Conservation (phyloP, 2,329 filamentous ascomycete genomes). For the Diplodia scrobiculata region DNA sequence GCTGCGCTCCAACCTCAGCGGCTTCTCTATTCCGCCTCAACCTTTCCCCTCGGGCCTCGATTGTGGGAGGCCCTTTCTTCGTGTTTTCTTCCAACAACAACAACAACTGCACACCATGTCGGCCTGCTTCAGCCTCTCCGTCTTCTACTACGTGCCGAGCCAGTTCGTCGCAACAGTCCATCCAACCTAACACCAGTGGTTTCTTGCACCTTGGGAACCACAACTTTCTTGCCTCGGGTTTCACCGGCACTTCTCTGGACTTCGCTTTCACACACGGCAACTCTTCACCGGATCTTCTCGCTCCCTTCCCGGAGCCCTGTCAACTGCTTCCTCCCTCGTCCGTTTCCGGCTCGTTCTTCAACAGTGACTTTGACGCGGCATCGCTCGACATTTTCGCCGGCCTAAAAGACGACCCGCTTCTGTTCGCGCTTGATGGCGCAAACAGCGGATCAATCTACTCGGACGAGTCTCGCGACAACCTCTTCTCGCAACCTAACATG, state of each 20-base stretch:
- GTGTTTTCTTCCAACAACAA: slow-evolving; percentile 1
- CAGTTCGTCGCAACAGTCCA: neutral
- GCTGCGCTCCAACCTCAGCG: neutral
- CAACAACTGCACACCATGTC: slow-evolving; percentile 1
- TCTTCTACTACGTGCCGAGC: neutral
- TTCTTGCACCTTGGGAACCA: slow-evolving; percentile 3
- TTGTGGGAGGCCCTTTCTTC: slow-evolving; percentile 17
- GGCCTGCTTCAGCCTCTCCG: neutral
- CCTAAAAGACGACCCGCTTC: neutral
- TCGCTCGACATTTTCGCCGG: neutral
- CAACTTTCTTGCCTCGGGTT: neutral
- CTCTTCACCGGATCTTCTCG: slow-evolving; percentile 13
- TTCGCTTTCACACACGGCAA: slow-evolving; percentile 15
- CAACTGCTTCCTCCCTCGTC: slow-evolving; percentile 1
- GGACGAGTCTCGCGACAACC: neutral
- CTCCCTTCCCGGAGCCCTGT: slow-evolving; percentile 2
- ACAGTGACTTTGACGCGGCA: neutral
- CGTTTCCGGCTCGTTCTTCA: neutral
- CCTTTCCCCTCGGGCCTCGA: slow-evolving; percentile 10
- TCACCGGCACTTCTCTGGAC: slow-evolving; percentile 8
- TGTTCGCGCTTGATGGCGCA: slow-evolving; percentile 10
- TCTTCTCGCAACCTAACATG: neutral
- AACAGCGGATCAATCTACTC: neutral
- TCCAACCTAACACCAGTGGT: slow-evolving; percentile 1
- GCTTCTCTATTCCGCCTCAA: neutral